Conservation (phyloP, 257 asterid species). For the Penstemon barbatus region DNA sequence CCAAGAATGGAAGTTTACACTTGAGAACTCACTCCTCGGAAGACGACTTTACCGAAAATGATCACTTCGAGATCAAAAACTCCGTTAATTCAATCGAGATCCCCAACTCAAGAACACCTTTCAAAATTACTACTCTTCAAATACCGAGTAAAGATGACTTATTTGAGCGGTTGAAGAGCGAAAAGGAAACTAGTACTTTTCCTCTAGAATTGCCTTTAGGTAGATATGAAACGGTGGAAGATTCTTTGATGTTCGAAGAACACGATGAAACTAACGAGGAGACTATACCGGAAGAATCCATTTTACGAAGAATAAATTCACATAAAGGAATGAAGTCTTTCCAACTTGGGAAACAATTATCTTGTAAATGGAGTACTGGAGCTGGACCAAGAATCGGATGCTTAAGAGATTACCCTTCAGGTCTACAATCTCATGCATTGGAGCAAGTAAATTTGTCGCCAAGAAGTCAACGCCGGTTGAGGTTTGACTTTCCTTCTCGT, state of each 20-base stretch:
- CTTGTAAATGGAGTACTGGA: slow-evolving; percentile 90
- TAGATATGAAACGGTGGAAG: slow-evolving; percentile 40
- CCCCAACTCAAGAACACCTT: slow-evolving; percentile 27
- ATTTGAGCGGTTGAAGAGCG: slow-evolving; percentile 38
- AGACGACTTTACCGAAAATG: slow-evolving; percentile 52
- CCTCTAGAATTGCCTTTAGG: slow-evolving; percentile 42
- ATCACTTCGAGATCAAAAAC: slow-evolving; percentile 35
- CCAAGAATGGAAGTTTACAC: slow-evolving; percentile 42
- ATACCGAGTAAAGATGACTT: slow-evolving; percentile 60
- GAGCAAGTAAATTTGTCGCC: slow-evolving; percentile 75
- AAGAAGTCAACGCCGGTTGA: slow-evolving; percentile 46
- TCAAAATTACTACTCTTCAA: slow-evolving; percentile 45
- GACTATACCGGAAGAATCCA: slow-evolving; percentile 48
- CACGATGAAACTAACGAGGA: slow-evolving; percentile 38
- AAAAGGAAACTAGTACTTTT: slow-evolving; percentile 23
- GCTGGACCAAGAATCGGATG: slow-evolving; percentile 92
- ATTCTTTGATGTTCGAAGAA: slow-evolving; percentile 25
- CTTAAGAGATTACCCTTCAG: slow-evolving; percentile 75
- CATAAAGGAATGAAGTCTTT: slow-evolving; percentile 61
- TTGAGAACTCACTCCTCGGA: slow-evolving; percentile 62
- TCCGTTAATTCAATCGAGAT: slow-evolving; percentile 22
- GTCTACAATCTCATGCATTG: slow-evolving; percentile 70
- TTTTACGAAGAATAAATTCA: slow-evolving; percentile 59
- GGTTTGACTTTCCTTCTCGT: slow-evolving; percentile 40
- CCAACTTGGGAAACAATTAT: slow-evolving; percentile 69